Conservation (phyloP, 2,329 filamentous ascomycete species). For the Rhinocladiella similis region DNA sequence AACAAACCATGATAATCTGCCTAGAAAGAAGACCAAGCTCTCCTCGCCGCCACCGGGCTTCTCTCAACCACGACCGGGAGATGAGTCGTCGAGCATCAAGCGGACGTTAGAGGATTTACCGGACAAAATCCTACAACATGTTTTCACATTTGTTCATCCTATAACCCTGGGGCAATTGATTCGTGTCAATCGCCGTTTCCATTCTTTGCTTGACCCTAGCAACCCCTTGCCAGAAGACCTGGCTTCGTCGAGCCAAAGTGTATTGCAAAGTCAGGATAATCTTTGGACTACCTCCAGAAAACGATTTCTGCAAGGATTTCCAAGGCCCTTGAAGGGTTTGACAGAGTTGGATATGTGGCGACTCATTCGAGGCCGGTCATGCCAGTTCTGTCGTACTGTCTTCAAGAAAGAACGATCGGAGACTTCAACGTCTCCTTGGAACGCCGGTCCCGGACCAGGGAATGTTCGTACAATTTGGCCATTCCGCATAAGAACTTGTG, state of each 20-base stretch:
- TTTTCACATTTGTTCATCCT: conserved; percentile 68
- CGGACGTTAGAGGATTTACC: conserved; percentile 16
- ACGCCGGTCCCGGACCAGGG: conserved; percentile 61
- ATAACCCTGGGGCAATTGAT: conserved; percentile 64
- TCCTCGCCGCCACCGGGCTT: not conserved
- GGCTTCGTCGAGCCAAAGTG: conserved; percentile 30
- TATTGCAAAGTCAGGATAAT: conserved; percentile 56
- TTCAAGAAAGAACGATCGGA: conserved; percentile 14
- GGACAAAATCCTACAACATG: conserved; percentile 65
- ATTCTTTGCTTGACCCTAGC: conserved; percentile 56
- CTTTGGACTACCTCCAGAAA: conserved; percentile 73
- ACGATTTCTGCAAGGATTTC: conserved; percentile 65
- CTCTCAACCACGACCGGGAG: not conserved
- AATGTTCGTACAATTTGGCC: conserved; percentile 69
- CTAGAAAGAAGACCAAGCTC: conserved; percentile 12
- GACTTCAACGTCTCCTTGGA: conserved; percentile 46
- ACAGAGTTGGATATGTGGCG: conserved; percentile 77
- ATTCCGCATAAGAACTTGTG: conserved; percentile 68
- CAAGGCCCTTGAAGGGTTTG: conserved; percentile 63
- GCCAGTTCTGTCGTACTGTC: conserved; percentile 65
- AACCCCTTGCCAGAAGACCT: conserved; percentile 38
- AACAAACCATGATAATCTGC: not conserved
- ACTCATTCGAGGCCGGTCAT: conserved; percentile 62
- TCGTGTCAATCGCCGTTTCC: conserved; percentile 67
- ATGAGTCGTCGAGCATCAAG: not conserved